Evolutionary conservation across 2,329 filamentous ascomycete genomes (phyloP).

Genomic region (Fusarium sp.): DNA sequence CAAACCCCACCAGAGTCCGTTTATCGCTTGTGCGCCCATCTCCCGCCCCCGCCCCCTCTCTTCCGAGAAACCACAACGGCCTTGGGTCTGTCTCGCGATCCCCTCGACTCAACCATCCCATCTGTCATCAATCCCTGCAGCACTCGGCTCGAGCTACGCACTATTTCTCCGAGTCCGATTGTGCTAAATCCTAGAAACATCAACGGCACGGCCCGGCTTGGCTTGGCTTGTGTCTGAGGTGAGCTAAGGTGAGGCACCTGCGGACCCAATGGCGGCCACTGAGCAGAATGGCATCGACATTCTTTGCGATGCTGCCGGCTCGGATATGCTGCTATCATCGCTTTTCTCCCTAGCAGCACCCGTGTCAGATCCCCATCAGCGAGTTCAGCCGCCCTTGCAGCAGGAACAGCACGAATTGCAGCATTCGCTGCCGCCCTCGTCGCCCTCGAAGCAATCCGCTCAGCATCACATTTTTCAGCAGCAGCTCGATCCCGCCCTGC

Average conservation of each 20-base stretch:
- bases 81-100: conserved; percentile 34
- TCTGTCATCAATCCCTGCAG: conserved; percentile 10
- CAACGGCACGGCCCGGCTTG: conserved; percentile 27
- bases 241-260: conserved; percentile 8
- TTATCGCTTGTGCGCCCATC: conserved; percentile 31
- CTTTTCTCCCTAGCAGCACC: conserved; percentile 48
- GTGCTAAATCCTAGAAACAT: conserved; percentile 18
- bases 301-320: conserved; percentile 50
- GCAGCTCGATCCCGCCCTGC: conserved; percentile 38
- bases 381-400: conserved; percentile 29
- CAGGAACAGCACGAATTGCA: conserved; percentile 41
- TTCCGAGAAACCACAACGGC: conserved; percentile 39
- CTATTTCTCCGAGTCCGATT: background rate
- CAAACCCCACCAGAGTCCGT: conserved; percentile 21
- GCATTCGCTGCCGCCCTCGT: conserved; percentile 30
- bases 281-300: conserved; percentile 51
- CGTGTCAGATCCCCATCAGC: conserved; percentile 39
- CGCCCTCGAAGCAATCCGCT: conserved; percentile 28
- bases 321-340: conserved; percentile 49
- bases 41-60: conserved; percentile 37
- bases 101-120: conserved; percentile 15
- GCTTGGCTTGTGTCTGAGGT: conserved; percentile 25
- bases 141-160: conserved; percentile 20
- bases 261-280: conserved; percentile 42
- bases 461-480: conserved; percentile 38